phyloP scores from a whole-genome alignment of 345 rosid genomes.

The Salix brachista region DNA sequence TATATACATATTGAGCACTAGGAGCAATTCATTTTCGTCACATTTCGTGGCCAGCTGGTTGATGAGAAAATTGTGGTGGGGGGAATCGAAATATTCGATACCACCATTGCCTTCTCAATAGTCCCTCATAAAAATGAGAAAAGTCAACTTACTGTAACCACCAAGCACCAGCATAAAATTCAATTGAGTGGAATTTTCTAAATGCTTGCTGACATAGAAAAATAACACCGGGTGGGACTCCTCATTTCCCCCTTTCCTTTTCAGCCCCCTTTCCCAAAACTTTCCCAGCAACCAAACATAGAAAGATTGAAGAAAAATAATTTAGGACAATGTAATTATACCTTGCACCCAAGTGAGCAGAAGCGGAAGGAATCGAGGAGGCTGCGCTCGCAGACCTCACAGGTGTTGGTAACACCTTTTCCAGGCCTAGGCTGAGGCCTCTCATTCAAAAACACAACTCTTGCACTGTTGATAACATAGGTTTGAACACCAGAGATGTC shows the following conservation, averaged over 20 bases:
- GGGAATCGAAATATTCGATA: neutral
- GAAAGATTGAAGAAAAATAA: neutral
- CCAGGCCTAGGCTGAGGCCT: conserved; percentile 68
- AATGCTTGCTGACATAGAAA: conserved; percentile 7
- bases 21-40: neutral
- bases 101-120: neutral
- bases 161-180: neutral
- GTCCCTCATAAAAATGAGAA: neutral
- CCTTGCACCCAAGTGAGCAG: conserved; percentile 75
- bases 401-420: conserved; percentile 61
- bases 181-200: neutral
- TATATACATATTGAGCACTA: neutral
- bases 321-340: conserved; percentile 11
- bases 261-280: neutral
- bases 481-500: conserved; percentile 65
- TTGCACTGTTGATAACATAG: conserved; percentile 63
- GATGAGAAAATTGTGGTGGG: neutral
- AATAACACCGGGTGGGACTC: neutral
- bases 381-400: conserved; percentile 58
- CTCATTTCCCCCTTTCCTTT: neutral
- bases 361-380: conserved; percentile 62
- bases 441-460: conserved; percentile 59
- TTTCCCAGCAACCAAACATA: neutral
- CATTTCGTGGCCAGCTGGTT: neutral
- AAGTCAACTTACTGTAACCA: conserved; percentile 7